These are phyloP conservation scores for Puccinellia tenuiflora DNA, from an alignment of 176 grass and related monocot species.

Conservation along the genomic window DNA sequence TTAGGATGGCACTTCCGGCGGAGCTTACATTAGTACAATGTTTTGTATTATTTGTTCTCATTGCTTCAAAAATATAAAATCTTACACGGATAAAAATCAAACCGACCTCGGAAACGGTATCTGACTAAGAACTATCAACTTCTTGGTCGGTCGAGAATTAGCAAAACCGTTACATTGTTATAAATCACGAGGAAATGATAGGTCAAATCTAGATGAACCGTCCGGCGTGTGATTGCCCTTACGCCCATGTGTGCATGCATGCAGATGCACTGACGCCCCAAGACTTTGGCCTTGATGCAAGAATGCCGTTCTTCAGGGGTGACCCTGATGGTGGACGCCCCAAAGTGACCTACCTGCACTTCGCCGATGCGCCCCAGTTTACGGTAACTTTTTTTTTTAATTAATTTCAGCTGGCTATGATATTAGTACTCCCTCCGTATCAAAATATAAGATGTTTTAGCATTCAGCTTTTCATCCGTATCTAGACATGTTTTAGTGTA, in stretches of 20 bases:
- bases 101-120: too few relatives aligned
- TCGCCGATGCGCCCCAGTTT: conserved; percentile 25
- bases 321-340: background rate
- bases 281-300: conserved; percentile 41
- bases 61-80: background rate
- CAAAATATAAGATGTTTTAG: too few relatives aligned
- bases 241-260: background rate
- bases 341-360: conserved; percentile 54
- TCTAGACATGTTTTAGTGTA: too few relatives aligned
- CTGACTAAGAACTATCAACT: background rate
- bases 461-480: too few relatives aligned
- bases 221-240: background rate
- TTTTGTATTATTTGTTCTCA: background rate
- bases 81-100: background rate
- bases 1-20: background rate
- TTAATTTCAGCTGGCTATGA: background rate
- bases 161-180: background rate
- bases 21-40: too few relatives aligned
- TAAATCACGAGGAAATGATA: background rate
- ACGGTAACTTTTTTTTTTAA: conserved; percentile 21
- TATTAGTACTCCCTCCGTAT: too few relatives aligned
- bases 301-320: conserved; percentile 28
- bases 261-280: conserved; percentile 42
- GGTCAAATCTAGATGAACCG: background rate
- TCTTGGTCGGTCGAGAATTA: background rate